These are phyloP conservation scores for Purpureocillium takamizusanense DNA, from an alignment of 2,329 filamentous ascomycete genomes.

Conservation along the genomic window DNA sequence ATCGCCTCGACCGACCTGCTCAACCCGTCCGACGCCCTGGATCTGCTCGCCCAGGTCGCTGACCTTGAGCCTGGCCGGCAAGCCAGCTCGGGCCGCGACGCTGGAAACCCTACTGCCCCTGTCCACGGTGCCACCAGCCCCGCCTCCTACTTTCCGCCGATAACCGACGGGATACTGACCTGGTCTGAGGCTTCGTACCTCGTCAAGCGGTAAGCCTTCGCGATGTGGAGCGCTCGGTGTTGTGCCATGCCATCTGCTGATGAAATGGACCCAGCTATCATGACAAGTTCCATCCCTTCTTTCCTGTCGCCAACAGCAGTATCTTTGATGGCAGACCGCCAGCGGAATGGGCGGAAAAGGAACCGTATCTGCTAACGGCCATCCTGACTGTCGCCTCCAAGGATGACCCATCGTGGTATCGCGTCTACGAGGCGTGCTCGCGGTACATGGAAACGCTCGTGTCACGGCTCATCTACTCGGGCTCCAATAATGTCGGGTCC, in stretches of 20 bases:
- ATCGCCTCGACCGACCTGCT: slow-evolving; percentile 30
- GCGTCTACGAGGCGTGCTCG: slow-evolving; percentile 57
- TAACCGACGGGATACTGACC: slow-evolving; percentile 19
- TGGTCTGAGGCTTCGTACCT: slow-evolving; percentile 15
- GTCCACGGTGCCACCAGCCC: slow-evolving; percentile 1
- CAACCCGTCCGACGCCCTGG: slow-evolving; percentile 31
- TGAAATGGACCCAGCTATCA: slow-evolving; percentile 39
- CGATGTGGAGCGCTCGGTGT: no score
- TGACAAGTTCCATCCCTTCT: slow-evolving; percentile 60
- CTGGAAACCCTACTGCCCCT: slow-evolving; percentile 7
- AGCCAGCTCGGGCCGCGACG: slow-evolving; percentile 5
- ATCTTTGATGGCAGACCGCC: slow-evolving; percentile 45
- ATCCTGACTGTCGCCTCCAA: slow-evolving; percentile 64
- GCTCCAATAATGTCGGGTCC: slow-evolving; percentile 59
- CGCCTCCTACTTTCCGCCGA: slow-evolving; percentile 19
- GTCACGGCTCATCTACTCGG: slow-evolving; percentile 56
- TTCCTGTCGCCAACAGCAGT: slow-evolving; percentile 55
- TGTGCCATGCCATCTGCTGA: not conserved
- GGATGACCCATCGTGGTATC: slow-evolving; percentile 54
- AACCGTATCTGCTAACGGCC: slow-evolving; percentile 60
- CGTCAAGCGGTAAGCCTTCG: slow-evolving; percentile 13
- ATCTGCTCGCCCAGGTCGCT: slow-evolving; percentile 30
- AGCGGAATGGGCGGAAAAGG: slow-evolving; percentile 46
- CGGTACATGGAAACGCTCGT: slow-evolving; percentile 63
- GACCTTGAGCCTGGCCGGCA: slow-evolving; percentile 21